Evolutionary conservation across 768 basidiomycete species (phyloP).

Genomic region (Clitopilus hobsonii): DNA sequence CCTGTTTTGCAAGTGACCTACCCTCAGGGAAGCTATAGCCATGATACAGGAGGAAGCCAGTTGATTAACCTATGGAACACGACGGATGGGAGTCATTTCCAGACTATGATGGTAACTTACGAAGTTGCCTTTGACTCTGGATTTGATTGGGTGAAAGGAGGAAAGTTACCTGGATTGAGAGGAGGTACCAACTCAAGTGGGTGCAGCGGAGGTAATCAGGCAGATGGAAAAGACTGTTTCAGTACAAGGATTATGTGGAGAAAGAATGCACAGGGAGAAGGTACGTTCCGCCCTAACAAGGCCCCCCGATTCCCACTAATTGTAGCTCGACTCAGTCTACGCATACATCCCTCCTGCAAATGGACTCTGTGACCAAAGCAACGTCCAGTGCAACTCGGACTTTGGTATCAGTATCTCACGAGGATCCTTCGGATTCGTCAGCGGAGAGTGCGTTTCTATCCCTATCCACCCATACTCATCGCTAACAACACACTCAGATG

Average conservation of each 20-base stretch:
- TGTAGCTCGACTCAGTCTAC: slow-evolving; percentile 47
- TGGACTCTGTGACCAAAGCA: slow-evolving; percentile 47
- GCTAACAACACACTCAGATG: slow-evolving; percentile 35
- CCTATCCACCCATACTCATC: not conserved
- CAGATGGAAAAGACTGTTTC: slow-evolving; percentile 68
- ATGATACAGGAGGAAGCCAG: slow-evolving; percentile 60
- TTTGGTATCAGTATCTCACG: slow-evolving; percentile 76
- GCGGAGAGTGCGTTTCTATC: slow-evolving; percentile 43
- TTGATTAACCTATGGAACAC: slow-evolving; percentile 67
- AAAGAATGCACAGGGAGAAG: slow-evolving; percentile 58
- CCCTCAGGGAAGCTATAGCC: slow-evolving; percentile 53
- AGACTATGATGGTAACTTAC: slow-evolving; percentile 68
- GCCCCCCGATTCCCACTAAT: not conserved
- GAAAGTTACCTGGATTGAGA: slow-evolving; percentile 73
- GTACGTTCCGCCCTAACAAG: slow-evolving; percentile 33
- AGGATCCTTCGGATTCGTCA: slow-evolving; percentile 56
- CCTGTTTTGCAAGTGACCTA: slow-evolving; percentile 63
- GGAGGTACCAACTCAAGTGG: slow-evolving; percentile 60
- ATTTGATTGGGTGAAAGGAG: slow-evolving; percentile 72
- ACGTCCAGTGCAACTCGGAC: slow-evolving; percentile 64
- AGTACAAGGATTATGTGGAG: slow-evolving; percentile 79
- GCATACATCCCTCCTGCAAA: slow-evolving; percentile 71
- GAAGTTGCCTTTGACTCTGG: slow-evolving; percentile 64
- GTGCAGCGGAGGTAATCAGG: slow-evolving; percentile 65
- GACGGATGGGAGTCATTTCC: slow-evolving; percentile 48